Evolutionary conservation across 1,284 basidiomycete species (phyloP).

Genomic region (Fistulinella staudtii): DNA sequence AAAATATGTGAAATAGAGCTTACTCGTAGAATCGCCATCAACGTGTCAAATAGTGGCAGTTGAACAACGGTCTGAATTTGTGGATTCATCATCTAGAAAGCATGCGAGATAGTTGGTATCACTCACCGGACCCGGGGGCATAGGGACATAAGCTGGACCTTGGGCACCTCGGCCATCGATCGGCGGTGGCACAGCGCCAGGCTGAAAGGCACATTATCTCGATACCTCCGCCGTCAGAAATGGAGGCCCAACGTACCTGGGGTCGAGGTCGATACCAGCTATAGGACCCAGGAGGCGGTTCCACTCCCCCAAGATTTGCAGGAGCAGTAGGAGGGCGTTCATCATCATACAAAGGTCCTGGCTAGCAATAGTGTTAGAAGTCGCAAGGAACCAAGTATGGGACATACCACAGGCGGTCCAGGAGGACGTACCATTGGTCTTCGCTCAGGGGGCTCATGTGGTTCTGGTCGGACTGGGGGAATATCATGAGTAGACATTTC

Average conservation of each 20-base stretch:
- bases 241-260: conserved; percentile 13
- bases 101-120: conserved; percentile 4
- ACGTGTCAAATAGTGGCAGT: conserved; percentile 53
- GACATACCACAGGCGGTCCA: no score
- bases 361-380: conserved; percentile 14
- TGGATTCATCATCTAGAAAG: conserved; percentile 3
- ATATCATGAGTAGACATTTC: conserved; percentile 6
- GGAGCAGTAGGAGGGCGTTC: conserved; percentile 28
- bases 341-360: conserved; percentile 16
- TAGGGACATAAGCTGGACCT: conserved; percentile 31
- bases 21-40: conserved; percentile 64
- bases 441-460: conserved; percentile 13
- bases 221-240: not conserved
- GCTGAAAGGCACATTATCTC: conserved; percentile 14
- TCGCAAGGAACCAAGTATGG: conserved; percentile 16
- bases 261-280: conserved; percentile 26
- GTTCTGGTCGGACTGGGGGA: conserved; percentile 10
- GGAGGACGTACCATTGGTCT: conserved; percentile 24
- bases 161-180: conserved; percentile 15
- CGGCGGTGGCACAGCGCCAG: conserved; percentile 23
- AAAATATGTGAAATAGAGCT: conserved; percentile 12
- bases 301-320: conserved; percentile 11
- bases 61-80: conserved; percentile 49
- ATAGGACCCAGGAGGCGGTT: conserved; percentile 9
- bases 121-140: conserved; percentile 32